phyloP scores from a whole-genome alignment of 2,329 filamentous ascomycete species.

The Aureobasidium musti region DNA sequence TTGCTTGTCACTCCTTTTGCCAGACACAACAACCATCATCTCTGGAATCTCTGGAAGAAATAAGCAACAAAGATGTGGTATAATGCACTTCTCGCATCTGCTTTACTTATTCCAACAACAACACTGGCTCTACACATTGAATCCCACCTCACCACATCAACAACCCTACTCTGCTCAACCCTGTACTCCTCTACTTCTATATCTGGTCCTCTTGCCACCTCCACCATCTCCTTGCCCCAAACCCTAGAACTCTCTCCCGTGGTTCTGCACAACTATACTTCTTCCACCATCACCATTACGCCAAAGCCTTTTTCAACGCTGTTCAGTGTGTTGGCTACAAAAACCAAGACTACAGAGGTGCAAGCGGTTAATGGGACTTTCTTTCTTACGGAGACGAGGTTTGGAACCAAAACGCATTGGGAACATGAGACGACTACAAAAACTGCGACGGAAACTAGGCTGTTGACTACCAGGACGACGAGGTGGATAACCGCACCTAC shows the following conservation, averaged over 20 bases:
- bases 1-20: too few species aligned
- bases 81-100: background rate
- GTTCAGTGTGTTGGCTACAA: background rate
- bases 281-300: background rate
- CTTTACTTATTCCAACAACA: background rate
- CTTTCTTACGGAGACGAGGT: background rate
- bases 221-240: background rate
- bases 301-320: background rate
- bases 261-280: conserved; percentile 7
- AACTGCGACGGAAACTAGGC: background rate
- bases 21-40: too few species aligned
- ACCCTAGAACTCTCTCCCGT: conserved; percentile 2
- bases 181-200: background rate
- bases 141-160: background rate
- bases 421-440: background rate
- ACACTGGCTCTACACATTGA: background rate
- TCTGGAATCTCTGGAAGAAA: background rate
- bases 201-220: background rate
- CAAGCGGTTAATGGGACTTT: conserved; percentile 4
- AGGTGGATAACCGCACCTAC: background rate
- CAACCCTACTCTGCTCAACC: background rate
- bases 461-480: background rate
- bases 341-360: background rate
- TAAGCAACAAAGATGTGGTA: background rate
- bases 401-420: conserved; percentile 2